phyloP scores from a whole-genome alignment of 306 rosid genomes.

The Spatholobus suberectus region DNA sequence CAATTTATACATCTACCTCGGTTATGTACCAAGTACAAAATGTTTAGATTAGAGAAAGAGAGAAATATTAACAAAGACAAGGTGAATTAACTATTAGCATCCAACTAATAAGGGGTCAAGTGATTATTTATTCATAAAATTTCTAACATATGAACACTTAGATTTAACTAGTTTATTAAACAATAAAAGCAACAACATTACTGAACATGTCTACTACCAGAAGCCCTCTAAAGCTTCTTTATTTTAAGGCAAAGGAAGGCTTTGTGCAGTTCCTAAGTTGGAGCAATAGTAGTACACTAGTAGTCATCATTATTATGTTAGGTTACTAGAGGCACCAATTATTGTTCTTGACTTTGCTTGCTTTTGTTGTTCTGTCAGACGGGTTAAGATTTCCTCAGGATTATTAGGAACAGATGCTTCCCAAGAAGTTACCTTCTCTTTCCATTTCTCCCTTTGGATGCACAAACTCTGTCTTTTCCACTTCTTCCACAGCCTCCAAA shows the following conservation, averaged over 20 bases:
- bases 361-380: slow-evolving; percentile 59
- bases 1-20: too few relatives aligned
- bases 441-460: slow-evolving; percentile 87
- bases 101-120: slow-evolving; percentile 39
- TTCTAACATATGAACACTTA: slow-evolving; percentile 45
- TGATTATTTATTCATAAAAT: slow-evolving; percentile 39
- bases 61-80: too few relatives aligned
- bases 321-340: too few relatives aligned
- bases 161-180: slow-evolving; percentile 47
- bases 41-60: background rate
- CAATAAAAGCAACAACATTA: slow-evolving; percentile 56
- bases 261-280: too few relatives aligned
- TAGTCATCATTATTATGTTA: too few relatives aligned
- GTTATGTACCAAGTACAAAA: background rate
- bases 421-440: slow-evolving; percentile 86
- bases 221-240: slow-evolving; percentile 57
- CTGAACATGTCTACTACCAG: slow-evolving; percentile 75
- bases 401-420: slow-evolving; percentile 84
- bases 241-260: slow-evolving; percentile 44
- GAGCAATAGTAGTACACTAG: too few relatives aligned
- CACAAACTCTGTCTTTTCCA: slow-evolving; percentile 56
- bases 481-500: slow-evolving; percentile 54
- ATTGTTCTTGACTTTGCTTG: too few relatives aligned
- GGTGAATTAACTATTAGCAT: slow-evolving; percentile 26
- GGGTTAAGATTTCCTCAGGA: slow-evolving; percentile 69